These are phyloP conservation scores for Microcera coccophila DNA, from an alignment of 2,329 filamentous ascomycete species.

Conservation along the genomic window DNA sequence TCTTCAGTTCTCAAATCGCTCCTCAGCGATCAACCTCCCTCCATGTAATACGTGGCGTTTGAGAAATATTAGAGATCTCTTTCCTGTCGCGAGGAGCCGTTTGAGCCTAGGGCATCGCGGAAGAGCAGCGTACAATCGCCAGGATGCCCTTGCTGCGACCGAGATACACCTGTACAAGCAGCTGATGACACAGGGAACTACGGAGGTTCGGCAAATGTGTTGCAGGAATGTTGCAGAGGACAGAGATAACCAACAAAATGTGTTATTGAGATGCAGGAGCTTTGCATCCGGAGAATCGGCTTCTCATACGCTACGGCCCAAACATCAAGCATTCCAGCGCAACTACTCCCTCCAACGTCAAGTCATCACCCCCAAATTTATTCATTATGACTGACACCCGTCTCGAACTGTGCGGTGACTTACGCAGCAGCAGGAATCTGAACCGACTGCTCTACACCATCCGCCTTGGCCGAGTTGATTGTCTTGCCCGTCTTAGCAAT, in stretches of 20 bases:
- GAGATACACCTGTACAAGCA: not conserved
- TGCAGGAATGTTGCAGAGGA: not conserved
- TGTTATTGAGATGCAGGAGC: not conserved
- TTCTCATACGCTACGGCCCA: not conserved
- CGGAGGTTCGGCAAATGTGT: not conserved
- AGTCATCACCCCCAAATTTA: not conserved
- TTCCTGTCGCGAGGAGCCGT: too few relatives aligned
- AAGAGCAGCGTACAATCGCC: not conserved
- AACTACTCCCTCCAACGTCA: not conserved
- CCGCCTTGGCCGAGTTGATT: conserved; percentile 71
- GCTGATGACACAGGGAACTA: not conserved
- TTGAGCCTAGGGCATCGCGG: not conserved
- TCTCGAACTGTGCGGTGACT: too few relatives aligned
- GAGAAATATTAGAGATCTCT: too few relatives aligned
- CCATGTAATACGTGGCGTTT: not conserved
- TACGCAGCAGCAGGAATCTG: conserved; percentile 39
- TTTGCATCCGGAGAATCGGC: not conserved
- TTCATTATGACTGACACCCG: too few relatives aligned
- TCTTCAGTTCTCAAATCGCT: not conserved
- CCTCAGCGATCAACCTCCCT: not conserved
- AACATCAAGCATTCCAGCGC: not conserved
- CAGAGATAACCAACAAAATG: not conserved
- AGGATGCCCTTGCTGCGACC: not conserved
- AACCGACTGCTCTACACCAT: conserved; percentile 57
- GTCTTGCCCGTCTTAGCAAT: conserved; percentile 96